phyloP scores from a whole-genome alignment of 2,329 filamentous ascomycete genomes.

The Diplodia sapinea region DNA sequence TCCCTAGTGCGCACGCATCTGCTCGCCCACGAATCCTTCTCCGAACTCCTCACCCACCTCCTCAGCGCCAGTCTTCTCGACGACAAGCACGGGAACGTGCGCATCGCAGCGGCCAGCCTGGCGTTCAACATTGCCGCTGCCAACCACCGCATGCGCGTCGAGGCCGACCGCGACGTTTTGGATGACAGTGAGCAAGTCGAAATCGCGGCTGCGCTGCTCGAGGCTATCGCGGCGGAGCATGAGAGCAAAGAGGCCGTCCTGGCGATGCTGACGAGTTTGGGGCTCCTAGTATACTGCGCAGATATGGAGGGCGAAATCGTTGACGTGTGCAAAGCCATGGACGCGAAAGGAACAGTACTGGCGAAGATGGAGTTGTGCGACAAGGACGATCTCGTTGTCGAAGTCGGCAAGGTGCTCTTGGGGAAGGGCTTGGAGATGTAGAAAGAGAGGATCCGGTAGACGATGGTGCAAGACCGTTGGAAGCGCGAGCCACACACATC shows the following conservation, averaged over 20 bases:
- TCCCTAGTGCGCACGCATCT: slow-evolving; percentile 72
- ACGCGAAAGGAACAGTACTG: slow-evolving; percentile 55
- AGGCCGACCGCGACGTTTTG: slow-evolving; percentile 57
- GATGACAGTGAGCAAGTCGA: slow-evolving; percentile 77
- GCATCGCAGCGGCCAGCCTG: slow-evolving; percentile 81
- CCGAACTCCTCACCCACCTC: slow-evolving; percentile 66
- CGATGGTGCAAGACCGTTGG: neutral
- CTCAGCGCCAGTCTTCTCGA: slow-evolving; percentile 82
- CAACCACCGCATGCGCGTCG: slow-evolving; percentile 68
- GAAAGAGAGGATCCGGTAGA: neutral
- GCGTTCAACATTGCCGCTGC: slow-evolving; percentile 80
- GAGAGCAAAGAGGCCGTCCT: slow-evolving; percentile 71
- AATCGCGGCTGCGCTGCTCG: slow-evolving; percentile 78
- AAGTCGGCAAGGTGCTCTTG: slow-evolving; percentile 28
- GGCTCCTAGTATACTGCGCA: slow-evolving; percentile 74
- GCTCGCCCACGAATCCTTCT: slow-evolving; percentile 53
- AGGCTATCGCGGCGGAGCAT: slow-evolving; percentile 66
- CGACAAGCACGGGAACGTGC: slow-evolving; percentile 71
- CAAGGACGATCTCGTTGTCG: slow-evolving; percentile 23
- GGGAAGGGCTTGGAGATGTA: slow-evolving; percentile 28
- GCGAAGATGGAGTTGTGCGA: slow-evolving; percentile 20
- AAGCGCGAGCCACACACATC: neutral
- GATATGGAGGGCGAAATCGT: slow-evolving; percentile 74
- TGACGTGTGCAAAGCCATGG: slow-evolving; percentile 79
- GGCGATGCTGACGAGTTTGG: slow-evolving; percentile 77